Conservation (phyloP, 2,329 filamentous ascomycete species). For the Fragosphaeria purpurea region DNA sequence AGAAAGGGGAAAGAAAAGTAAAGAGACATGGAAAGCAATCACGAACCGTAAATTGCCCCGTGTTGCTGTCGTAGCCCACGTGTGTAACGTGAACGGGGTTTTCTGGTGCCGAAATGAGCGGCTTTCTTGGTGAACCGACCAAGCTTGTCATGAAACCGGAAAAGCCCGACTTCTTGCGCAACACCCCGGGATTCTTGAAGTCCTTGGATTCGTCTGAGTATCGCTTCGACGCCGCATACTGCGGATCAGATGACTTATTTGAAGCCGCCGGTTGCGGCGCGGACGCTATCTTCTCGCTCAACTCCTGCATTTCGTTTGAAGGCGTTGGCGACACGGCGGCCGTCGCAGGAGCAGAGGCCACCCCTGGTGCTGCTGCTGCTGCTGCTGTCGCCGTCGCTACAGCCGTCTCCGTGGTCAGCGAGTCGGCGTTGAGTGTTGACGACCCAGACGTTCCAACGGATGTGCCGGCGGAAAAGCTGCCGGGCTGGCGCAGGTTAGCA, state of each 20-base stretch:
- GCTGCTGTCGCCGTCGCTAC: conserved; percentile 1
- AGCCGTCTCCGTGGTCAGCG: conserved; percentile 1
- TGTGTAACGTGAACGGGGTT: conserved; percentile 98
- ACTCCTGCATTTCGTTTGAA: conserved; percentile 22
- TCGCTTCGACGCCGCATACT: conserved; percentile 52
- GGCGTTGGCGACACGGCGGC: conserved; percentile 10
- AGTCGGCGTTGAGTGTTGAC: conserved; percentile 11
- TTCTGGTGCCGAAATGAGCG: conserved; percentile 92
- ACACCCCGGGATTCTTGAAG: conserved; percentile 44
- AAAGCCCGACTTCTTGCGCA: conserved; percentile 80
- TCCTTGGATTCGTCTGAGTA: conserved; percentile 70
- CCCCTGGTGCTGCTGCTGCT: not conserved
- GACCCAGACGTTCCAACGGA: not conserved
- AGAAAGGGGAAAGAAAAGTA: not conserved
- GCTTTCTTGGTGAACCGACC: conserved; percentile 77
- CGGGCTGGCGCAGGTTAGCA: conserved; percentile 51
- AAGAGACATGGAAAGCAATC: not conserved
- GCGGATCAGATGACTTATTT: conserved; percentile 30
- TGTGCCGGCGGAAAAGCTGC: conserved; percentile 43
- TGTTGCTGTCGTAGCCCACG: conserved; percentile 92
- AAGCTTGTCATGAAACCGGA: conserved; percentile 77
- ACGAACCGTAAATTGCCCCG: conserved; percentile 89
- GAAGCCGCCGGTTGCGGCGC: conserved; percentile 12
- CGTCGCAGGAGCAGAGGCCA: conserved; percentile 8
- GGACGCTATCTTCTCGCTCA: conserved; percentile 32